Conservation (phyloP, 225 moss, liverwort and hornwort genomes). For the Bryum argenteum region DNA sequence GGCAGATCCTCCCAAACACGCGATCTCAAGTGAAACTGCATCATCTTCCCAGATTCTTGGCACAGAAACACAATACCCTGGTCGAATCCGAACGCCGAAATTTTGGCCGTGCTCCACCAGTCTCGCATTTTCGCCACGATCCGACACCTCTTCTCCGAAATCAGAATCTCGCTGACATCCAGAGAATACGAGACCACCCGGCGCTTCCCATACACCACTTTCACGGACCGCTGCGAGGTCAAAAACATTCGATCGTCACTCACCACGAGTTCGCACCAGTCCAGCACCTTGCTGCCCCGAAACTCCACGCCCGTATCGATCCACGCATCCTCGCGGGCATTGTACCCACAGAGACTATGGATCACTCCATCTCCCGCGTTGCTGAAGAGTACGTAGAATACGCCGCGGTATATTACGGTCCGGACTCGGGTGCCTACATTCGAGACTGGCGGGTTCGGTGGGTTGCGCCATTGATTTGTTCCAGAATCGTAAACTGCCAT, state of each 20-base stretch:
- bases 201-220: constrained; percentile 18
- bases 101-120: neutral
- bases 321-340: constrained; percentile 24
- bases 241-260: constrained; percentile 33
- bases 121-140: constrained; percentile 21
- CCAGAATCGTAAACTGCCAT: constrained; percentile 30
- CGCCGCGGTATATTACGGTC: constrained; percentile 19
- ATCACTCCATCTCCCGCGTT: neutral
- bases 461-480: constrained; percentile 26
- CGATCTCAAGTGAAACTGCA: constrained; percentile 24
- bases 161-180: constrained; percentile 32
- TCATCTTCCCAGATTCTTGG: constrained; percentile 4
- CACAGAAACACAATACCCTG: constrained; percentile 31
- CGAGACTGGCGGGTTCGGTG: constrained; percentile 23
- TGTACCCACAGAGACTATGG: constrained; percentile 24
- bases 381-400: constrained; percentile 32
- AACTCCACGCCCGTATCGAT: constrained; percentile 27
- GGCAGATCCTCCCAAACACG: constrained; percentile 30
- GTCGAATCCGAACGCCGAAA: constrained; percentile 27
- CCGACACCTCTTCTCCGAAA: constrained; percentile 12
- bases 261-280: constrained; percentile 34
- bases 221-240: constrained; percentile 19
- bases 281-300: constrained; percentile 17
- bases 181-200: neutral
- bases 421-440: neutral